Evolutionary conservation across 768 basidiomycete species (phyloP).

Genomic region (Mycena polygramma): DNA sequence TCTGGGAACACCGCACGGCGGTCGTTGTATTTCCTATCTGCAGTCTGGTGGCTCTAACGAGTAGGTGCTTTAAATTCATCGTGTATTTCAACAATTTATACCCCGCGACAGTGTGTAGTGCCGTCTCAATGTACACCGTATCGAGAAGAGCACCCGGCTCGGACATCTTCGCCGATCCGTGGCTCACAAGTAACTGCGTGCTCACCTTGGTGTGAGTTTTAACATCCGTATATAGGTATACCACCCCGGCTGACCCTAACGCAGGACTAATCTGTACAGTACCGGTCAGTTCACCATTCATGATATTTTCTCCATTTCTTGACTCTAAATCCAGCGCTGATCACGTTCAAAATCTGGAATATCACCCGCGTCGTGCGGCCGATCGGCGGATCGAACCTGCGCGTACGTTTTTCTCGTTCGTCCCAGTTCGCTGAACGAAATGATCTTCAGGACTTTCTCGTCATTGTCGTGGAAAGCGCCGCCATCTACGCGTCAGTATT

Average conservation of each 20-base stretch:
- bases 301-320: neutral
- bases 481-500: conserved; percentile 31
- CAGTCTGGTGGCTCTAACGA: conserved; percentile 26
- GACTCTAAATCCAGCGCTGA: neutral
- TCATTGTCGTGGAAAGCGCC: conserved; percentile 35
- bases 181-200: conserved; percentile 30
- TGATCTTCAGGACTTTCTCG: conserved; percentile 24
- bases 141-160: neutral
- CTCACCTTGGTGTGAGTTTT: conserved; percentile 28
- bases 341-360: conserved; percentile 27
- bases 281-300: conserved; percentile 2
- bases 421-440: neutral
- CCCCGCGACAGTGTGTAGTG: conserved; percentile 21
- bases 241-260: neutral
- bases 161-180: conserved; percentile 30
- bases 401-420: neutral
- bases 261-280: conserved; percentile 31
- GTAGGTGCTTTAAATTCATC: neutral
- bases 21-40: conserved; percentile 31
- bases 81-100: neutral
- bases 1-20: conserved; percentile 28
- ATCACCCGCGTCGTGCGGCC: conserved; percentile 25
- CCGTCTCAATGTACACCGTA: conserved; percentile 23
- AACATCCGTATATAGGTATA: neutral
- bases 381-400: conserved; percentile 28